Percentiles rank a stretch among this genome's conserved stretches.
These are phyloP conservation scores for Gossypium ekmanianum DNA, from an alignment of 345 rosid species.

Conservation along the genomic window DNA sequence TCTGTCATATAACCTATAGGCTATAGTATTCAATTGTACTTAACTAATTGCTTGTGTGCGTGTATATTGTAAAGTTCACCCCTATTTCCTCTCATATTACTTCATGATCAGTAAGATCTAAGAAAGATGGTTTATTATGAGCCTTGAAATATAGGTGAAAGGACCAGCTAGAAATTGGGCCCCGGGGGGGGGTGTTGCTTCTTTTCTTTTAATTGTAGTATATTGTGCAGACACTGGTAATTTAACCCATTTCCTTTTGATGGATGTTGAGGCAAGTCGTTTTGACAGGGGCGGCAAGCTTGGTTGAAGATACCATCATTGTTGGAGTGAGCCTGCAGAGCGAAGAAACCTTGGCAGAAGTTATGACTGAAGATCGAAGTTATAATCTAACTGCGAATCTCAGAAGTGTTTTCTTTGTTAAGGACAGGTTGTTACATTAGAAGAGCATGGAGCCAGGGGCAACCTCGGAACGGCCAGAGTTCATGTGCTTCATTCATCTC, in stretches of 20 bases:
- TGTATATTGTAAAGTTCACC: conserved; percentile 17
- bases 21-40: background rate
- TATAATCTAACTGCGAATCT: background rate
- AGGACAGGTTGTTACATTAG: background rate
- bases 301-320: background rate
- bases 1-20: background rate
- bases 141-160: background rate
- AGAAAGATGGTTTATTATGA: background rate
- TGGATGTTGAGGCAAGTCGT: conserved; percentile 8
- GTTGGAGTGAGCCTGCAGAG: background rate
- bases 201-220: background rate
- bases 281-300: conserved; percentile 15
- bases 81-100: background rate
- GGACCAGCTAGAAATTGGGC: background rate
- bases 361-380: background rate
- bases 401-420: background rate
- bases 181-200: background rate
- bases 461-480: background rate
- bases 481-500: background rate
- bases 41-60: conserved; percentile 14
- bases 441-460: background rate
- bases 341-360: background rate
- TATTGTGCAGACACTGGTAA: background rate
- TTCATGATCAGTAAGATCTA: background rate
- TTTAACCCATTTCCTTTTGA: background rate